Conservation (phyloP, 1,139 yeast species). For the Pichia sp. region DNA sequence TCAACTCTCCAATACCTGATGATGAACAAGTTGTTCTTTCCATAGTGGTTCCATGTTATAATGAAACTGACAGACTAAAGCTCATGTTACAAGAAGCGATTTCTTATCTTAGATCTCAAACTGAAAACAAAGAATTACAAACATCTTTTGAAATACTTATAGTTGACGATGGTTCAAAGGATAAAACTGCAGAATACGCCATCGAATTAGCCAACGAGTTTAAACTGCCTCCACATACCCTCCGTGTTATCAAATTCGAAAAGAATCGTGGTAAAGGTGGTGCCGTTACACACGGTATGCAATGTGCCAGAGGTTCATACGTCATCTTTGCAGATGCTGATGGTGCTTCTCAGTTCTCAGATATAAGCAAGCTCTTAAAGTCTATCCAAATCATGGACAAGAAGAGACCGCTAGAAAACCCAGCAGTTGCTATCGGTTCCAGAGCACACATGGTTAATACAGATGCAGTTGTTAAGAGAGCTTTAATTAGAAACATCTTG, state of each 20-base stretch:
- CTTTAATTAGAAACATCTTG: conserved; percentile 81
- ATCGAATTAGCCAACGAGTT: conserved; percentile 58
- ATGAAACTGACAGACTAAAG: conserved; percentile 73
- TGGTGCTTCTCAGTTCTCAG: conserved; percentile 87
- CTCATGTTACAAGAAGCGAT: conserved; percentile 79
- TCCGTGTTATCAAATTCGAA: conserved; percentile 67
- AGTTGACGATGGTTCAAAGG: conserved; percentile 91
- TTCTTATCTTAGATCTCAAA: conserved; percentile 40
- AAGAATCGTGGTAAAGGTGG: conserved; percentile 96
- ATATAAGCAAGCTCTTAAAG: conserved; percentile 53
- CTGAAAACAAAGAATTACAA: conserved; percentile 4
- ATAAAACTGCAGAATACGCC: conserved; percentile 76
- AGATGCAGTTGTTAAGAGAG: conserved; percentile 93
- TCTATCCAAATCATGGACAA: conserved; percentile 38
- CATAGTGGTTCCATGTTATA: conserved; percentile 88
- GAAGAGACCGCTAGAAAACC: conserved; percentile 28
- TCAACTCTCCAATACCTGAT: conserved; percentile 23
- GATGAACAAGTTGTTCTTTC: conserved; percentile 49
- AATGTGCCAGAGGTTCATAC: conserved; percentile 69
- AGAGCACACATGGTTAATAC: conserved; percentile 97
- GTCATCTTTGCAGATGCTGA: conserved; percentile 96
- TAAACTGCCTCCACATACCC: conserved; percentile 51
- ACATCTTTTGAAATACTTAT: conserved; percentile 60
- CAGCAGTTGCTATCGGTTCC: conserved; percentile 84
- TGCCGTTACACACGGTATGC: conserved; percentile 93